phyloP scores from a whole-genome alignment of 2,329 filamentous ascomycete genomes.

The Bipolaris cookei region DNA sequence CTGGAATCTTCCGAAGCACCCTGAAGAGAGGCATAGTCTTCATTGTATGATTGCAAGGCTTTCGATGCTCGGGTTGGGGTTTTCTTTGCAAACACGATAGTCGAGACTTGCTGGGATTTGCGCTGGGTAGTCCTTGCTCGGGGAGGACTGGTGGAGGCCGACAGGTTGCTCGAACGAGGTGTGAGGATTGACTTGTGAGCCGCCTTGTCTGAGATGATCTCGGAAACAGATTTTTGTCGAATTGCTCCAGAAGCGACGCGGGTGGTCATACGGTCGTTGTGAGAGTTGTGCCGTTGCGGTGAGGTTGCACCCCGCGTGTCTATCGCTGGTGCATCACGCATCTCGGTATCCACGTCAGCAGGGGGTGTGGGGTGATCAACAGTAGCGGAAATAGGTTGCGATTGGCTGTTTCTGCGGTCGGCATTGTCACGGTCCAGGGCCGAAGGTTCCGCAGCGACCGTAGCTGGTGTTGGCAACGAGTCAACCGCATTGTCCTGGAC shows the following conservation, averaged over 20 bases:
- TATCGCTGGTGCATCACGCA: conserved; percentile 35
- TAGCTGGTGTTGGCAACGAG: conserved; percentile 47
- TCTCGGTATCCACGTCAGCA: conserved; percentile 45
- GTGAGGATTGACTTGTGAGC: conserved; percentile 53
- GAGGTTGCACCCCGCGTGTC: conserved; percentile 13
- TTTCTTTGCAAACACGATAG: conserved; percentile 79
- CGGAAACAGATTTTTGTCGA: conserved; percentile 73
- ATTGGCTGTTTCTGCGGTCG: conserved; percentile 18
- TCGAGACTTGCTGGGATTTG: conserved; percentile 70
- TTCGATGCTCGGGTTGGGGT: conserved; percentile 36
- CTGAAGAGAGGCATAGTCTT: conserved; percentile 53
- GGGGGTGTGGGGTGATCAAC: conserved; percentile 46
- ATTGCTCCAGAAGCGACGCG: conserved; percentile 73
- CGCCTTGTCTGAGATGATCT: conserved; percentile 69
- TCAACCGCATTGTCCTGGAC: conserved; percentile 34
- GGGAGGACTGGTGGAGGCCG: conserved; percentile 33
- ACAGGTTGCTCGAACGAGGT: conserved; percentile 39
- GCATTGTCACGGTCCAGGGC: conserved; percentile 30
- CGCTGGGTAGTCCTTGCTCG: conserved; percentile 30
- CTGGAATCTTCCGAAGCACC: conserved; percentile 56
- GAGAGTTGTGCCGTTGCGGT: conserved; percentile 34
- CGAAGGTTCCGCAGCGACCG: conserved; percentile 42
- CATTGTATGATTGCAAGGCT: conserved; percentile 41
- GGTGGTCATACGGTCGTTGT: conserved; percentile 67
- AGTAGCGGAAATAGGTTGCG: conserved; percentile 20